Evolutionary conservation across 1,284 basidiomycete genomes (phyloP).

Genomic region (Mycena sp.): DNA sequence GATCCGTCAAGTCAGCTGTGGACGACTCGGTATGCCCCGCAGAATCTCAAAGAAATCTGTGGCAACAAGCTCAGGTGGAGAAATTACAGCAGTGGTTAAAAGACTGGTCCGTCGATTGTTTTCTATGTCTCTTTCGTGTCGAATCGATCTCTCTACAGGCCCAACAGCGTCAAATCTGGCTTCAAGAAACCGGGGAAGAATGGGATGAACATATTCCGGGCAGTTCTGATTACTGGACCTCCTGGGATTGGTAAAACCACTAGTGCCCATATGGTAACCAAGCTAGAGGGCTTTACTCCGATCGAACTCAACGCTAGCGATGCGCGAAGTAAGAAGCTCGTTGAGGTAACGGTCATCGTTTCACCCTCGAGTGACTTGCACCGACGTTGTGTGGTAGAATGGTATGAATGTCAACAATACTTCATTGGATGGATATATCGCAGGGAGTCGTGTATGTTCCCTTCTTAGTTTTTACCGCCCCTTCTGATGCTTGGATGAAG

Average conservation of each 20-base stretch:
- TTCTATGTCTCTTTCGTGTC: background rate
- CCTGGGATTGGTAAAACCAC: slow-evolving; percentile 99
- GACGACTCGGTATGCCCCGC: slow-evolving; percentile 96
- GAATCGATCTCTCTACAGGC: slow-evolving; percentile 56
- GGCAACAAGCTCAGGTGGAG: slow-evolving; percentile 92
- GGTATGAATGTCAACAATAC: slow-evolving; percentile 90
- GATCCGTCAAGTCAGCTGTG: slow-evolving; percentile 80
- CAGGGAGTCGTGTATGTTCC: slow-evolving; percentile 63
- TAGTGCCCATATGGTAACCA: slow-evolving; percentile 92
- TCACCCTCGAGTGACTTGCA: background rate
- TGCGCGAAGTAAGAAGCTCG: slow-evolving; percentile 93
- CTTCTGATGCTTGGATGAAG: slow-evolving; percentile 40
- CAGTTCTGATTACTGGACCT: slow-evolving; percentile 90
- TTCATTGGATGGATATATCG: slow-evolving; percentile 90
- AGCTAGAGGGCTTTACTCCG: slow-evolving; percentile 88
- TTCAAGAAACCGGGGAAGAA: slow-evolving; percentile 97
- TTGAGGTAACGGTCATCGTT: slow-evolving; percentile 70
- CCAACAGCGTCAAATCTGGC: slow-evolving; percentile 70
- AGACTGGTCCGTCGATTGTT: slow-evolving; percentile 72
- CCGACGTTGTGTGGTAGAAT: slow-evolving; percentile 56
- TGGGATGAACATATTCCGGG: slow-evolving; percentile 88
- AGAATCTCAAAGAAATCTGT: slow-evolving; percentile 89
- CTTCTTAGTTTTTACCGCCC: background rate
- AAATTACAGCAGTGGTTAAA: slow-evolving; percentile 89
- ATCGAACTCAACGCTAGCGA: slow-evolving; percentile 98